Evolutionary conservation across 352 stramenopile genomes (phyloP), one percentile per base, ranked within the genome.

Genomic region (Stephanocyclus meneghinianus): DNA sequence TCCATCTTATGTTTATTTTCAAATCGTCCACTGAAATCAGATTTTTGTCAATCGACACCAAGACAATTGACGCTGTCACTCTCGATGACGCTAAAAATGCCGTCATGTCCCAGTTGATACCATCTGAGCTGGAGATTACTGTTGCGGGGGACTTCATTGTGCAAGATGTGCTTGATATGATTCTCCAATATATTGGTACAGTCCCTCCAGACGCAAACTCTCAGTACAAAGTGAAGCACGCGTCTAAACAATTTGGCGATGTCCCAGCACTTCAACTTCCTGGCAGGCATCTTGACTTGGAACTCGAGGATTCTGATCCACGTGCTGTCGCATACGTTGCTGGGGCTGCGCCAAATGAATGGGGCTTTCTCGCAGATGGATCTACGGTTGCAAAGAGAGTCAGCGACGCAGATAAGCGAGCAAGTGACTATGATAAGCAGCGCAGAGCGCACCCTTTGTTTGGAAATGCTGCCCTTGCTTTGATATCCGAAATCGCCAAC

Each of bases 401-500:
- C 11, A 72, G 85, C 9, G 77, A 86, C 9, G 64, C 72, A 6
- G 87, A 90, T 55, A 91, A 89, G 47, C 53, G 76, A 59, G 76
- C 83, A 21, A 90, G 87, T 18, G 83, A 93, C 47, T 91, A 91
- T 61, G 90, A 91, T 68, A 88, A 88, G 53, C 62, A 86, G 63
- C 84, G 91, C 13, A 74, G 91, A 59, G 72, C 81, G 9, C 92
- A 96, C 73, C 90, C 90, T n/a, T 76, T 96, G 5, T 96, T 95
- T 86, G 85, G 83, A 2, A 83, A 88, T 63, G 90, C 91, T 21
- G 91, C 89, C 2, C 81, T 96, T 35, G 71, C 85, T 0, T 67
- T 96, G 10, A 81, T 96, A 11, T 92, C 91, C 55, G 90, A 96
- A 84, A 93, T 95, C 65, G 76, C 90, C 6, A 96, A 96, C 80